A percentile compares a stretch with the other conserved stretches of the same genome.
phyloP scores from a whole-genome alignment of 805 yeast species.

The Kluyveromyces siamensis region DNA sequence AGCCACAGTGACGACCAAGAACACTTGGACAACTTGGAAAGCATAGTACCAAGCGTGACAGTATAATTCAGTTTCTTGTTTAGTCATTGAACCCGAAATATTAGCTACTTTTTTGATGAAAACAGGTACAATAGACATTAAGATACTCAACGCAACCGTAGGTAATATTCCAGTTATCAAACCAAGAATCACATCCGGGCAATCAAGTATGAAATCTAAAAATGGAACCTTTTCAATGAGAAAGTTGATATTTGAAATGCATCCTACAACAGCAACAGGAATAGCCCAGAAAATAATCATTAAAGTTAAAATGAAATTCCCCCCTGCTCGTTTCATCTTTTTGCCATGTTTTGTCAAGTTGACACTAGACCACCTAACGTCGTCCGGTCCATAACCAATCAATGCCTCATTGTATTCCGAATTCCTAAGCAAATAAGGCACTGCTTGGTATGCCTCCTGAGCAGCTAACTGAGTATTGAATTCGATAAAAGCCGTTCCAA shows the following conservation, averaged over 20 bases:
- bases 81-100: constrained; percentile 60
- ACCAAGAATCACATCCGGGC: constrained; percentile 69
- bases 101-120: constrained; percentile 71
- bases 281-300: constrained; percentile 87
- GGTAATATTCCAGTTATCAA: constrained; percentile 84
- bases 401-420: constrained; percentile 35
- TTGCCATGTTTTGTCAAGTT: constrained; percentile 50
- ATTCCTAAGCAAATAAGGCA: constrained; percentile 44
- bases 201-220: constrained; percentile 62
- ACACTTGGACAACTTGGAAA: constrained; percentile 85
- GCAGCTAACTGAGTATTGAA: constrained; percentile 81
- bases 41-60: constrained; percentile 86
- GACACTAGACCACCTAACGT: constrained; percentile 76
- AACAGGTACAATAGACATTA: constrained; percentile 83
- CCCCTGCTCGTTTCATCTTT: constrained; percentile 44
- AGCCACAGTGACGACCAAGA: constrained; percentile 72
- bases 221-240: constrained; percentile 65
- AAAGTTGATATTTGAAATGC: constrained; percentile 75
- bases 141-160: constrained; percentile 64
- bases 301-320: constrained; percentile 53
- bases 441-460: constrained; percentile 81
- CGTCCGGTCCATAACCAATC: constrained; percentile 70
- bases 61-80: constrained; percentile 65
- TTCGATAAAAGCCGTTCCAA: constrained; percentile 69
- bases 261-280: constrained; percentile 97